phyloP scores from a whole-genome alignment of 768 basidiomycete species.

The Tricholoma terreum region DNA sequence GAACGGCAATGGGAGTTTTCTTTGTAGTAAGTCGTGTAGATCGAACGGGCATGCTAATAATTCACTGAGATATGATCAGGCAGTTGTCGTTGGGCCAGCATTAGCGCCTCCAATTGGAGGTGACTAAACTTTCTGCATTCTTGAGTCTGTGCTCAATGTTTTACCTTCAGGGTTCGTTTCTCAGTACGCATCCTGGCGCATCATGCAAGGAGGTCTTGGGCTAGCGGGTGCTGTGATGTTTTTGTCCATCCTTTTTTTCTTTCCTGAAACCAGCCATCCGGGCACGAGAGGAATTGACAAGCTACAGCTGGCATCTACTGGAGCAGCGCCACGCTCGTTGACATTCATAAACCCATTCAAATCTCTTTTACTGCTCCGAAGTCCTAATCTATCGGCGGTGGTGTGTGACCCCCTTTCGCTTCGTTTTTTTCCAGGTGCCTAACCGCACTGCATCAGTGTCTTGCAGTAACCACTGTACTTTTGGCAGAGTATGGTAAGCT shows the following conservation, averaged over 20 bases:
- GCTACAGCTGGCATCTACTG: slow-evolving; percentile 12
- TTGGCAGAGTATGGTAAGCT: slow-evolving; percentile 41
- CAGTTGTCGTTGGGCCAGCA: slow-evolving; percentile 10
- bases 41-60: no score
- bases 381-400: slow-evolving; percentile 54
- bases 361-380: slow-evolving; percentile 48
- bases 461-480: slow-evolving; percentile 29
- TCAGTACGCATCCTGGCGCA: slow-evolving; percentile 62
- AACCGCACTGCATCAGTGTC: slow-evolving; percentile 15
- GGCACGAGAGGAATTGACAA: slow-evolving; percentile 43
- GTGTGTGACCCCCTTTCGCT: slow-evolving; percentile 33
- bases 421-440: background rate
- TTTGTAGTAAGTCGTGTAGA: slow-evolving; percentile 38
- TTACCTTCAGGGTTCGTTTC: slow-evolving; percentile 39
- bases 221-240: slow-evolving; percentile 30
- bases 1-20: slow-evolving; percentile 48
- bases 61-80: no score
- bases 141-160: background rate
- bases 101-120: slow-evolving; percentile 39
- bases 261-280: slow-evolving; percentile 54
- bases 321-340: slow-evolving; percentile 19
- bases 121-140: background rate
- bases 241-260: slow-evolving; percentile 31
- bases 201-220: slow-evolving; percentile 49
- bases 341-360: slow-evolving; percentile 59